These are phyloP conservation scores for Globisporangium iwayamae DNA, from an alignment of 352 stramenopile species.

Conservation along the genomic window DNA sequence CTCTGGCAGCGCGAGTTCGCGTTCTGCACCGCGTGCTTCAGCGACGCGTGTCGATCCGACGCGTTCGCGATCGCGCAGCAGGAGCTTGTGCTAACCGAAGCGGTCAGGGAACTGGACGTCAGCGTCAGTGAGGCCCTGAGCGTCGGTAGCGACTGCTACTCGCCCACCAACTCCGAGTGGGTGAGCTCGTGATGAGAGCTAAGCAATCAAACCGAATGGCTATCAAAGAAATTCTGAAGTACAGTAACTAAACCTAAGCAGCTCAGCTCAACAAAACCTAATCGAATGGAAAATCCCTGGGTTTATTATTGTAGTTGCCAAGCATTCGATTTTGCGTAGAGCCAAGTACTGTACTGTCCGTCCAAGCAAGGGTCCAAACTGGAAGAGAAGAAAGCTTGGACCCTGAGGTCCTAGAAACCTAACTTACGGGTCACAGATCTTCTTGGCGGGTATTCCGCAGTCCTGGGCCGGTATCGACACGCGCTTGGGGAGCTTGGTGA, in stretches of 20 bases:
- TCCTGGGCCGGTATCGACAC: neutral
- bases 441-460: neutral
- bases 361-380: neutral
- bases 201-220: neutral
- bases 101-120: conserved; percentile 21
- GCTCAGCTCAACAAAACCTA: neutral
- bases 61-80: neutral
- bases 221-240: neutral
- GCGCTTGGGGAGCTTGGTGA: neutral
- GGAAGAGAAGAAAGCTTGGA: too few species aligned
- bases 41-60: neutral
- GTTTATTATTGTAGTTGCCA: neutral
- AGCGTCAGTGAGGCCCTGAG: neutral
- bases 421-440: neutral
- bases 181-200: neutral
- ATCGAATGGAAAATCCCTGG: neutral
- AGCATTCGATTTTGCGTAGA: neutral
- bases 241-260: neutral
- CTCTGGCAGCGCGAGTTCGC: neutral
- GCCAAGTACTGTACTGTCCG: neutral
- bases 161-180: neutral
- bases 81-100: conserved; percentile 10
- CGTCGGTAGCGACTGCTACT: conserved; percentile 10
- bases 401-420: neutral
- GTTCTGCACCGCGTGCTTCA: neutral